Evolutionary conservation across 306 rosid genomes (phyloP).

Genomic region (Nissolia schottii): DNA sequence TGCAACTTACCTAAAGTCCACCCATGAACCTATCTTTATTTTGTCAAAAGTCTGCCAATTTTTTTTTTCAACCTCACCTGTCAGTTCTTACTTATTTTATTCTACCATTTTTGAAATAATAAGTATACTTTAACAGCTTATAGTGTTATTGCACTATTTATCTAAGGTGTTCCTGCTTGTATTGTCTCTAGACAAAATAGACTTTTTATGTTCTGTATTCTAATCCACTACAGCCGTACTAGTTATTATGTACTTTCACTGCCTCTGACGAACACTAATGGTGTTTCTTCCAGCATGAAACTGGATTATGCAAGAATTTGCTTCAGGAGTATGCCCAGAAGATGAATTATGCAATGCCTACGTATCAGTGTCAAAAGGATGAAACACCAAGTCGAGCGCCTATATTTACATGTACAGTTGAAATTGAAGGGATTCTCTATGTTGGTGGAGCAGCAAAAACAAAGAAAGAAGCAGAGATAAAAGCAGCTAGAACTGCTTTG

Average conservation of each 20-base stretch:
- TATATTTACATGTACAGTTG: constrained; percentile 66
- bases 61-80: background rate
- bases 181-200: background rate
- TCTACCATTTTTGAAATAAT: background rate
- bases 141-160: background rate
- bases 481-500: constrained; percentile 96
- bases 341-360: constrained; percentile 91
- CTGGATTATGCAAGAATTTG: constrained; percentile 95
- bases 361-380: constrained; percentile 63
- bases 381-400: constrained; percentile 47
- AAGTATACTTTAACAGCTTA: background rate
- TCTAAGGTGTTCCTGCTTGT: background rate
- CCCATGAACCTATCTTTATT: background rate
- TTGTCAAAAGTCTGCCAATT: background rate
- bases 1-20: background rate
- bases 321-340: constrained; percentile 98
- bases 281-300: constrained; percentile 68
- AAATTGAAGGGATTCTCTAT: constrained; percentile 80
- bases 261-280: constrained; percentile 18
- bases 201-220: background rate
- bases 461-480: constrained; percentile 94
- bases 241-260: constrained; percentile 12
- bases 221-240: background rate
- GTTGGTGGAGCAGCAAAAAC: constrained; percentile 81
- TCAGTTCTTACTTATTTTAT: background rate